Percentiles rank a stretch among this genome's conserved stretches.
phyloP scores from a whole-genome alignment of 805 yeast genomes.

The Saturnispora quitensis region DNA sequence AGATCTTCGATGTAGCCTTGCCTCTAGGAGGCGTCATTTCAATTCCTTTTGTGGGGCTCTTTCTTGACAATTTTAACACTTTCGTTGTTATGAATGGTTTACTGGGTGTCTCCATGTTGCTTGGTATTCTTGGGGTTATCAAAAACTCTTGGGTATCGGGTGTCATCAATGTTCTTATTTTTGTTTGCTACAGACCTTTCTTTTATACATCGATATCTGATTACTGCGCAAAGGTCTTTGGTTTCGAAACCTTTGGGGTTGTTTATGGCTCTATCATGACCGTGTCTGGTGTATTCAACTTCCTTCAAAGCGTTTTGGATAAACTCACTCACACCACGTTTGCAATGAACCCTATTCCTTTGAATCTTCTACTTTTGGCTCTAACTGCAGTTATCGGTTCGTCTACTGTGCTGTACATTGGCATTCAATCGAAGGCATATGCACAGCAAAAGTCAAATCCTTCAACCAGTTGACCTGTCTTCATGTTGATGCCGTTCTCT shows the following conservation, averaged over 20 bases:
- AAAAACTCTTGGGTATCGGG: conserved; percentile 33
- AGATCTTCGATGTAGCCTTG: conserved; percentile 42
- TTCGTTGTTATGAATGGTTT: conserved; percentile 34
- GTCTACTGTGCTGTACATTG: conserved; percentile 32
- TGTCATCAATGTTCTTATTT: conserved; percentile 35
- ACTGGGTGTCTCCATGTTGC: conserved; percentile 32
- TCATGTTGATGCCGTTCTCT: not conserved
- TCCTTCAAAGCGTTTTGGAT: conserved; percentile 39
- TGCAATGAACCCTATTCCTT: conserved; percentile 47
- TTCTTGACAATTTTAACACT: conserved; percentile 42
- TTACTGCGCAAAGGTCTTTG: conserved; percentile 55
- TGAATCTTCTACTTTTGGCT: conserved; percentile 32
- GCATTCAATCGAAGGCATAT: conserved; percentile 21
- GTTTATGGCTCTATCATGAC: conserved; percentile 50
- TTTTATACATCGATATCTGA: conserved; percentile 51
- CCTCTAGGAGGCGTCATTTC: conserved; percentile 50
- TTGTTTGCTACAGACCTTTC: conserved; percentile 48
- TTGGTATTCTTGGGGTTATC: conserved; percentile 42
- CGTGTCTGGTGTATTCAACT: conserved; percentile 42
- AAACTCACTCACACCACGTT: conserved; percentile 41
- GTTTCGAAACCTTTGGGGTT: conserved; percentile 52
- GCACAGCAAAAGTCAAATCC: not conserved
- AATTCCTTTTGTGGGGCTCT: conserved; percentile 44
- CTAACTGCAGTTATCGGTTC: conserved; percentile 38
- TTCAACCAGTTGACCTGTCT: not conserved